Base-by-base conservation (phyloP, 257 asterid species). In the Capsicum baccatum region DNA sequence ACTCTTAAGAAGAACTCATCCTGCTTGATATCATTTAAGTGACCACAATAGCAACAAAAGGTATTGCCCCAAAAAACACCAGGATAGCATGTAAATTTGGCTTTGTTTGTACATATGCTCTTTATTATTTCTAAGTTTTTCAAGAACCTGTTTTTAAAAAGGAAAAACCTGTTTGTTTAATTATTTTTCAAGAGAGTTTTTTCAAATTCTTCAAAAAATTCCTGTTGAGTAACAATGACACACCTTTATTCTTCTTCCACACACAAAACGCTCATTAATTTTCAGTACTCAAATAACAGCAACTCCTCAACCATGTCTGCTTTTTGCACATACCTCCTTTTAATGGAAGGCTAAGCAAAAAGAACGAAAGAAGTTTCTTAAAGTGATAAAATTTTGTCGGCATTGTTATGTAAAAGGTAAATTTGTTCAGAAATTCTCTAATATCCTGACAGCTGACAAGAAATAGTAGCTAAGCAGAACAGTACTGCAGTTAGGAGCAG, bases 331-430 rank as follows among this genome's bases (percentile, higher is more conserved):
- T 47, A 74, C 12, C 2, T 50, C 17, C n/a, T 76, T 54, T 52
- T 44, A 84, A 78, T 68, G n/a, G 84, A 82, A 64, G 8, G 70
- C 47, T 3, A 74, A 76, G 63, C 13, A 76, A 50, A 74, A 73
- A 8, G 15, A 74, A 74, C 19, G 1, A 74, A 76, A 54, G 21
- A 26, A 7, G 26, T 16, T 54, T 50, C 81, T 50, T 14, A 6
- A 54, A 54, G 48, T 54, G 26, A 26, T 48, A 48, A 76, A 14
- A 76, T 26, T 76, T 26, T 7, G 7, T 6, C 2, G 7, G 58
- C 44, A 76, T 76, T 54, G 2, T 74, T 12, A 13, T 54, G 15
- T 78, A 6, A 76, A 21, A 52, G 78, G 14, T 50, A 76, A 13
- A 26, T 78, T 57, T 78, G 81, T 54, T 54, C 0, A 55, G 4